Evolutionary conservation across 2,329 filamentous ascomycete genomes (phyloP).

Genomic region (Sporothrix schenckii): DNA sequence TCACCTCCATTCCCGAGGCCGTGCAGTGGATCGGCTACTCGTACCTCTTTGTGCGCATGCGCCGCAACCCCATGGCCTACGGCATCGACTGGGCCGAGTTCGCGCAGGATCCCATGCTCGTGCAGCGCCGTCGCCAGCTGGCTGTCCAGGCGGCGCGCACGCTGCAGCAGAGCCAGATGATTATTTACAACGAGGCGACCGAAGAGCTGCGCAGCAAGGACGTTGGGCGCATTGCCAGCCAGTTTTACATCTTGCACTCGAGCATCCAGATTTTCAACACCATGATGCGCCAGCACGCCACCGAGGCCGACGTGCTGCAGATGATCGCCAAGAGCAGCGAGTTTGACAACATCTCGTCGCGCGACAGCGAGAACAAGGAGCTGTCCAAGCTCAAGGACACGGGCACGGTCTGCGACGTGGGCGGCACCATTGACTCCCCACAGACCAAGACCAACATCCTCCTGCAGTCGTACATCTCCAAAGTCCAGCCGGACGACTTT

Average conservation of each 20-base stretch:
- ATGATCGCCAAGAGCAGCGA: constrained; percentile 99
- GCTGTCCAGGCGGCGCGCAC: constrained; percentile 86
- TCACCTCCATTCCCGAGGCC: constrained; percentile 89
- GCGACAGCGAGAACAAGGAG: constrained; percentile 89
- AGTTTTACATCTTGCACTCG: constrained; percentile 92
- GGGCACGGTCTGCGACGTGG: constrained; percentile 76
- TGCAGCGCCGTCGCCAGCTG: constrained; percentile 80
- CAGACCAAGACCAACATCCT: constrained; percentile 96
- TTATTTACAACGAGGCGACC: constrained; percentile 94
- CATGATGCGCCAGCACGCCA: constrained; percentile 83
- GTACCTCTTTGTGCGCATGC: constrained; percentile 96
- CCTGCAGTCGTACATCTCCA: constrained; percentile 90
- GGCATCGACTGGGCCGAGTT: constrained; percentile 95
- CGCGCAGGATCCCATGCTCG: constrained; percentile 81
- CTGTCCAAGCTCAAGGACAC: constrained; percentile 73
- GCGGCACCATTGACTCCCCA: constrained; percentile 68
- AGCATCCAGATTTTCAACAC: constrained; percentile 96
- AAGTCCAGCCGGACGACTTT: constrained; percentile 87
- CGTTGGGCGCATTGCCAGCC: constrained; percentile 92
- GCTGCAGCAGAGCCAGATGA: constrained; percentile 94
- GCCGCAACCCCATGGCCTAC: constrained; percentile 85
- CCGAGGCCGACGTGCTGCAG: constrained; percentile 87
- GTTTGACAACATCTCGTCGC: constrained; percentile 93
- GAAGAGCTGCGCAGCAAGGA: constrained; percentile 94
- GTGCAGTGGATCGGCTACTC: constrained; percentile 98